Evolutionary conservation across 2,329 filamentous ascomycete genomes (phyloP), one percentile per base, ranked within the genome.

Genomic region (Diaporthe citriasiana): DNA sequence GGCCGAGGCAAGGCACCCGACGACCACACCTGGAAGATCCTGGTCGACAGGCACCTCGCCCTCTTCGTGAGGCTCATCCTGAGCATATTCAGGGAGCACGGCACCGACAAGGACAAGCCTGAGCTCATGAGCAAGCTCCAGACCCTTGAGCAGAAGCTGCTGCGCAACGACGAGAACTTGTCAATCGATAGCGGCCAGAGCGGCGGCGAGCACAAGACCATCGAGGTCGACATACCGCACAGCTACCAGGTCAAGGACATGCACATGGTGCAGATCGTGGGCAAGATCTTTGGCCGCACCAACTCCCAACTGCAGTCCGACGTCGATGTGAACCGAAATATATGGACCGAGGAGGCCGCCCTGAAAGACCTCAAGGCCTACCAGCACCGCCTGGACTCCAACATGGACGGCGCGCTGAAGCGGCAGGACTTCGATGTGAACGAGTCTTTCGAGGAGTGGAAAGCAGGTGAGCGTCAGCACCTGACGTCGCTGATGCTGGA

Each of bases 191-290:
- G 89, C 65, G 87, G 87, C 63, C 89, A 90, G 79, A 87, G 89
- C 71, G 88, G 89, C 70, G 87, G 88, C 60, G 86, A 78, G 88
- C 91, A 91, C 47, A 90, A 90, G 63, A 93, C 93, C 12, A 89
- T 97, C 76, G 96, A 98, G 82, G 93, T 96, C 30, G 89, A 94
- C 73, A 90, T 95, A 3, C 95, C 96, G 15, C 86, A 97, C 73
- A 97, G 92, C 80, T 94, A 98, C 82, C 94, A 98, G 82, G 93
- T 98, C 81, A 98, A 97, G 83, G 97, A 99, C 81, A 99, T 99
- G 97, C 93, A 93, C 50, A 89, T 98, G 84, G 97, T 98, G 38
- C 93, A 97, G 81, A 90, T 93, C 47, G 95, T 99, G 35, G 94
- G 93, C 68, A 92, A 89, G 78, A 94, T 98, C 76, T 99, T 98